phyloP scores from a whole-genome alignment of 805 yeast genomes.

The Pichia cabralensis region DNA sequence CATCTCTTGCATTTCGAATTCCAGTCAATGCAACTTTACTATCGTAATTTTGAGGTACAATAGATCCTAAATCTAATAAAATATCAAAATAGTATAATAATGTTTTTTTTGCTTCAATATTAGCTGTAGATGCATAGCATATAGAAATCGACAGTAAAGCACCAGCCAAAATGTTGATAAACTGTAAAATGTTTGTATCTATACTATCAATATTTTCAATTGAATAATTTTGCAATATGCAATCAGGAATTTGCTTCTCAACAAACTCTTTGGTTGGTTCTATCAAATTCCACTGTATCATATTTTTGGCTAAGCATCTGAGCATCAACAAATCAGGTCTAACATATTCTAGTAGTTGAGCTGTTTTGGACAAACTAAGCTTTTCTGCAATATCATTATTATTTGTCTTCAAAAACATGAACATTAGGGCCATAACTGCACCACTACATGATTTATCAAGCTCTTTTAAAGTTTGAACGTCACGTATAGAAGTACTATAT shows the following conservation, averaged over 20 bases:
- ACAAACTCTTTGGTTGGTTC: slow-evolving; percentile 45
- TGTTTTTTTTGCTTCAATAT: slow-evolving; percentile 42
- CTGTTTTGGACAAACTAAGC: slow-evolving; percentile 48
- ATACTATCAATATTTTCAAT: slow-evolving; percentile 24
- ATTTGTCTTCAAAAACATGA: slow-evolving; percentile 63
- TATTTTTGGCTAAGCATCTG: slow-evolving; percentile 49
- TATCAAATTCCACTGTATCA: slow-evolving; percentile 68
- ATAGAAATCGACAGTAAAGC: slow-evolving; percentile 65
- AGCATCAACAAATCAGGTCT: slow-evolving; percentile 72
- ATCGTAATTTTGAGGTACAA: slow-evolving; percentile 43
- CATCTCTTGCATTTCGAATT: slow-evolving; percentile 44
- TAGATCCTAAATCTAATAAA: slow-evolving; percentile 33
- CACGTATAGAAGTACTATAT: slow-evolving; percentile 50
- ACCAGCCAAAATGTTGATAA: slow-evolving; percentile 64
- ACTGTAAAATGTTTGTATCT: slow-evolving; percentile 53
- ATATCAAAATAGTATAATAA: slow-evolving; percentile 46
- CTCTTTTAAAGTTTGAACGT: slow-evolving; percentile 48
- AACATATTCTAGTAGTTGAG: slow-evolving; percentile 52
- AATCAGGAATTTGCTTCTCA: slow-evolving; percentile 41
- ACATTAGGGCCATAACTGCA: slow-evolving; percentile 62
- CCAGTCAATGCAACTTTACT: slow-evolving; percentile 45
- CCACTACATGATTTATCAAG: slow-evolving; percentile 62
- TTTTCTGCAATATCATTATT: slow-evolving; percentile 51
- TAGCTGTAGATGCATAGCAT: slow-evolving; percentile 62
- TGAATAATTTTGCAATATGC: slow-evolving; percentile 26